A percentile compares a stretch with the other conserved stretches of the same genome.
Evolutionary conservation across 805 yeast species (phyloP).

Genomic region (Suhomyces xylopsoci): DNA sequence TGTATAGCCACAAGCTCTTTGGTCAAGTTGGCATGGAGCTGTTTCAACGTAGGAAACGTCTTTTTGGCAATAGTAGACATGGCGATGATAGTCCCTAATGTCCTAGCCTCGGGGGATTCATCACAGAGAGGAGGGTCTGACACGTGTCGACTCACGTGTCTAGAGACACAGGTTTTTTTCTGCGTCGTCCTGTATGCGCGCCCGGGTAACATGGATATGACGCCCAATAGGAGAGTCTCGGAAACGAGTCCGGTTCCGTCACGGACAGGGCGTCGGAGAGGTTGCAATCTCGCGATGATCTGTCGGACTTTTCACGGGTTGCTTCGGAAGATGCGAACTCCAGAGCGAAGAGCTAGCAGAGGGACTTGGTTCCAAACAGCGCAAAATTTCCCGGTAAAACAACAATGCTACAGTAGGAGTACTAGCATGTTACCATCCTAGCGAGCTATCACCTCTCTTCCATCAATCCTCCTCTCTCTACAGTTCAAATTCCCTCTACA

Average conservation of each 20-base stretch:
- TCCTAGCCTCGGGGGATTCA: neutral
- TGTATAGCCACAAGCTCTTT: slow-evolving; percentile 41
- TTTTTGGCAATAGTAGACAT: slow-evolving; percentile 3
- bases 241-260: neutral
- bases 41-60: slow-evolving; percentile 11
- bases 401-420: neutral
- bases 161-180: too few relatives aligned
- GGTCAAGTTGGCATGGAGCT: slow-evolving; percentile 24
- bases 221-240: neutral
- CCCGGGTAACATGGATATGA: neutral
- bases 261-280: neutral
- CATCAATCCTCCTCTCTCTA: neutral
- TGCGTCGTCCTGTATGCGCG: neutral
- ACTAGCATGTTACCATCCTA: neutral
- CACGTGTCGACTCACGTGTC: neutral
- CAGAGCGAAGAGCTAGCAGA: neutral
- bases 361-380: neutral
- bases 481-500: neutral
- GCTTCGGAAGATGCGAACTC: slow-evolving; percentile 1
- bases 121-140: too few relatives aligned
- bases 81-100: neutral
- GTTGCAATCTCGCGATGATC: slow-evolving; percentile 1
- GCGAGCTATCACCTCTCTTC: neutral
- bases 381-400: neutral
- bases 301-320: slow-evolving; percentile 2